These are phyloP conservation scores for Asterochloris sp. DNA, from an alignment of 139 green algal genomes.

Conservation along the genomic window DNA sequence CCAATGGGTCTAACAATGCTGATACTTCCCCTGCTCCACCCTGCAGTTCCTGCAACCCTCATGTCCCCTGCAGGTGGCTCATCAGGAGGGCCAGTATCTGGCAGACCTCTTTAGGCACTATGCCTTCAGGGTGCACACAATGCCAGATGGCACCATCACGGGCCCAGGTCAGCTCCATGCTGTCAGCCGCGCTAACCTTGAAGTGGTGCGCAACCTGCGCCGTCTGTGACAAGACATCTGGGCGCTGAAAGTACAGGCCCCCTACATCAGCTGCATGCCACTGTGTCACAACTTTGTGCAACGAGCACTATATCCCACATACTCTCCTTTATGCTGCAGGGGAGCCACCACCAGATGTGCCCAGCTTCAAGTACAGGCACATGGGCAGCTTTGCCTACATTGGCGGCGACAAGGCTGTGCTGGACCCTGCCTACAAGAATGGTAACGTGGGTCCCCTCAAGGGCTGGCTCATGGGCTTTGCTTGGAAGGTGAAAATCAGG, in stretches of 20 bases:
- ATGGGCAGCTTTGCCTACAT: constrained; percentile 29
- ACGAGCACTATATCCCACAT: background rate
- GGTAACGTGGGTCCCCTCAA: background rate
- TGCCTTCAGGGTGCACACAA: background rate
- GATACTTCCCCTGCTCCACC: background rate
- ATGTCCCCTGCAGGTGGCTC: constrained; percentile 38
- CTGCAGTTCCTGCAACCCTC: background rate
- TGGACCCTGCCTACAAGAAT: constrained; percentile 18
- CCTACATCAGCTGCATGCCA: background rate
- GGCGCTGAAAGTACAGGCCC: background rate
- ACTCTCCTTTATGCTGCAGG: background rate
- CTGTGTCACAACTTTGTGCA: background rate
- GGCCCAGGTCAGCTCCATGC: background rate
- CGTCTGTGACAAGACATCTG: background rate
- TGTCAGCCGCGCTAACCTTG: background rate
- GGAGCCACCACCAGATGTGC: background rate
- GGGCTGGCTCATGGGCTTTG: constrained; percentile 26
- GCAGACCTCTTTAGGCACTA: constrained; percentile 28
- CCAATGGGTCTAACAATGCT: background rate
- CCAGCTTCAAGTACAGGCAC: constrained; percentile 22
- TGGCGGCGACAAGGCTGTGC: constrained; percentile 20
- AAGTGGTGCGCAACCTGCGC: background rate
- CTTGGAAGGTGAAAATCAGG: constrained; percentile 9
- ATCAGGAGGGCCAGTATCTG: constrained; percentile 55
- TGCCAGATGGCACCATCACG: background rate